Conservation (phyloP, 768 basidiomycete genomes). For the Lentinula guzmanii region DNA sequence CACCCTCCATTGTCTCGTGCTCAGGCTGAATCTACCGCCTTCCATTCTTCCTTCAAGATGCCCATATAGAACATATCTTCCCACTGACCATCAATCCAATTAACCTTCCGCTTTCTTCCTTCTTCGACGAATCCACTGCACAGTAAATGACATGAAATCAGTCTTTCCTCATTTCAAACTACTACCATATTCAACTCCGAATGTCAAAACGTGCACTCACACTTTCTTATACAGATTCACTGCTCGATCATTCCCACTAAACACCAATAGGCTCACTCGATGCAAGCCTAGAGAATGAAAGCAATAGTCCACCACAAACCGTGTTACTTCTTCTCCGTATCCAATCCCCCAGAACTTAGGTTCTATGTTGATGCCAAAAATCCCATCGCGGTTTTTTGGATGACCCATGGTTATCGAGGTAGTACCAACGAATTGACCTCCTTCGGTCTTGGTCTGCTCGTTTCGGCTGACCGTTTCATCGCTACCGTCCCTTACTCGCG, state of each 20-base stretch:
- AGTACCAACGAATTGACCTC: conserved; percentile 24
- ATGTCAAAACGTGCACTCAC: conserved; percentile 17
- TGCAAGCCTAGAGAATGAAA: conserved; percentile 34
- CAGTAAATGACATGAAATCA: background rate
- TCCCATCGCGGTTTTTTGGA: conserved; percentile 23
- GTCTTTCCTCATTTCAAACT: too few species aligned
- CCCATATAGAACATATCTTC: conserved; percentile 32
- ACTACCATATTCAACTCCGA: too few species aligned
- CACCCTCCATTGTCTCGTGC: too few species aligned
- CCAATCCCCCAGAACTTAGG: conserved; percentile 30
- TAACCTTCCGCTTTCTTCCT: conserved; percentile 28
- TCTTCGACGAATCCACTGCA: conserved; percentile 33
- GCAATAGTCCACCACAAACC: conserved; percentile 33
- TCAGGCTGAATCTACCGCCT: background rate
- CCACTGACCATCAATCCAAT: conserved; percentile 32
- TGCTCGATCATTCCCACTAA: conserved; percentile 32
- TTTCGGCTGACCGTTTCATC: background rate
- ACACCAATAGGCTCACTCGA: conserved; percentile 33
- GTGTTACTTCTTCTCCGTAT: conserved; percentile 34
- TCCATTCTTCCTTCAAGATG: conserved; percentile 34
- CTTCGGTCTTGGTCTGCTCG: conserved; percentile 8
- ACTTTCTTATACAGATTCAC: conserved; percentile 32
- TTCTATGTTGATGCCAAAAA: conserved; percentile 24
- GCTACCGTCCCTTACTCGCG: conserved; percentile 6
- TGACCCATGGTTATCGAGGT: conserved; percentile 19